These are phyloP conservation scores for Vitis vinifera DNA, from an alignment of 164 flowering plant genomes.

Conservation along the genomic window DNA sequence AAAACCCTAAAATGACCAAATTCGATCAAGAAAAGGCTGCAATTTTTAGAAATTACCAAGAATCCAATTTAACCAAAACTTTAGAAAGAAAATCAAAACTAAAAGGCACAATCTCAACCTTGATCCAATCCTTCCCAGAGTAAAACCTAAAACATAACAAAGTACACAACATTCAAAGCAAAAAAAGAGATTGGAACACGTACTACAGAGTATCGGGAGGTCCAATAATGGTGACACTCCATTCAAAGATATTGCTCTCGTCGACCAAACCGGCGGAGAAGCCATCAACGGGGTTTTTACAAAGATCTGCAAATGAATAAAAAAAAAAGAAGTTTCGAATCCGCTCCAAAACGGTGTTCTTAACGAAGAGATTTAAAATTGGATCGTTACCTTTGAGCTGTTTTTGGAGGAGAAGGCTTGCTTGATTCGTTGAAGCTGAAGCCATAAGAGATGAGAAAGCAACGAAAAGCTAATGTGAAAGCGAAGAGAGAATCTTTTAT, in stretches of 20 bases:
- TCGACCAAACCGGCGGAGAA: constrained; percentile 84
- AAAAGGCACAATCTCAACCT: not conserved
- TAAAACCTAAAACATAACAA: not conserved
- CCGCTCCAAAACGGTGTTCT: not conserved
- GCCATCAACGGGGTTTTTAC: constrained; percentile 77
- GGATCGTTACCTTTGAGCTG: constrained; percentile 49
- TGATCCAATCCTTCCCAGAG: not conserved
- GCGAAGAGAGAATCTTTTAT: not conserved
- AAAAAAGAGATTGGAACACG: not conserved
- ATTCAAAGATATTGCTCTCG: constrained; percentile 69
- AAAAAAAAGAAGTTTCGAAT: not conserved
- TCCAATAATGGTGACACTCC: constrained; percentile 81
- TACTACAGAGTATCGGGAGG: constrained; percentile 61
- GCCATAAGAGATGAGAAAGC: constrained; percentile 23
- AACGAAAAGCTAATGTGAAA: not conserved
- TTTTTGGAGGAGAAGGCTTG: constrained; percentile 56
- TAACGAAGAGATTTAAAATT: not conserved
- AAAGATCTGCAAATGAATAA: constrained; percentile 41
- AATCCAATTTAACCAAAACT: no score
- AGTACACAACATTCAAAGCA: not conserved
- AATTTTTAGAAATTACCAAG: no score
- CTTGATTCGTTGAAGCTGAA: constrained; percentile 32
- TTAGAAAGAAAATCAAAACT: no score
- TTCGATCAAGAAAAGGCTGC: no score
- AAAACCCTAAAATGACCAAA: no score